These are phyloP conservation scores for Dothistroma pini DNA, from an alignment of 2,329 filamentous ascomycete genomes.

Conservation along the genomic window DNA sequence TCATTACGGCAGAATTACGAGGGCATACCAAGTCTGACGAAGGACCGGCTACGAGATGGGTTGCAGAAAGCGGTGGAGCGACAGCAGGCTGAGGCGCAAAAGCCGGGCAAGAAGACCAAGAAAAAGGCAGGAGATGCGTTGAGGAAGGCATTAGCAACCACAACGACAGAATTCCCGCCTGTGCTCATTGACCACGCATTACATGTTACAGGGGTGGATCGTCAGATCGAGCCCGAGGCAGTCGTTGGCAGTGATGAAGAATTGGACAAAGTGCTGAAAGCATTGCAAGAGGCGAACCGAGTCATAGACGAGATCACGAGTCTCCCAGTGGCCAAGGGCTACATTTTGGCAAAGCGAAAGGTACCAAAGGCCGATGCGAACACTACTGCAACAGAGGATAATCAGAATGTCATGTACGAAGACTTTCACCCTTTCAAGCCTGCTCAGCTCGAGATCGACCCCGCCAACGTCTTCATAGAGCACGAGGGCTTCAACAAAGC, in stretches of 20 bases:
- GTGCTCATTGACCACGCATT: conserved; percentile 85
- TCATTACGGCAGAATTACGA: conserved; percentile 79
- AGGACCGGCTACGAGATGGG: conserved; percentile 65
- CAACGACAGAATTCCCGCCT: conserved; percentile 85
- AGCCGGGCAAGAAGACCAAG: conserved; percentile 62
- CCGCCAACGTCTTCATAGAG: conserved; percentile 64
- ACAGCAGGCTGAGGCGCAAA: conserved; percentile 49
- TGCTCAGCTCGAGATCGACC: conserved; percentile 68
- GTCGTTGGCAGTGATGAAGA: conserved; percentile 64
- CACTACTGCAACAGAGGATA: conserved; percentile 40
- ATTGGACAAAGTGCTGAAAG: conserved; percentile 63
- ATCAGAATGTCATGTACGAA: conserved; percentile 65
- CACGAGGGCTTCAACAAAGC: conserved; percentile 87
- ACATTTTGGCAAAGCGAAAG: conserved; percentile 72
- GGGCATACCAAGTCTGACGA: conserved; percentile 70
- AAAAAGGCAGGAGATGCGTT: conserved; percentile 71
- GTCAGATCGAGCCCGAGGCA: conserved; percentile 61
- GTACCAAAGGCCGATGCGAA: conserved; percentile 26
- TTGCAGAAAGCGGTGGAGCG: conserved; percentile 63
- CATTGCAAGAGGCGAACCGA: conserved; percentile 66
- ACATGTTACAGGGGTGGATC: conserved; percentile 65
- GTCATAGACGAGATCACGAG: conserved; percentile 67
- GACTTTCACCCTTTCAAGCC: conserved; percentile 95
- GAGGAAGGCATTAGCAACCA: conserved; percentile 74
- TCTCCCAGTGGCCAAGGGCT: conserved; percentile 67